Conservation (phyloP, 352 stramenopile species). For the Phytopythium helicoides region DNA sequence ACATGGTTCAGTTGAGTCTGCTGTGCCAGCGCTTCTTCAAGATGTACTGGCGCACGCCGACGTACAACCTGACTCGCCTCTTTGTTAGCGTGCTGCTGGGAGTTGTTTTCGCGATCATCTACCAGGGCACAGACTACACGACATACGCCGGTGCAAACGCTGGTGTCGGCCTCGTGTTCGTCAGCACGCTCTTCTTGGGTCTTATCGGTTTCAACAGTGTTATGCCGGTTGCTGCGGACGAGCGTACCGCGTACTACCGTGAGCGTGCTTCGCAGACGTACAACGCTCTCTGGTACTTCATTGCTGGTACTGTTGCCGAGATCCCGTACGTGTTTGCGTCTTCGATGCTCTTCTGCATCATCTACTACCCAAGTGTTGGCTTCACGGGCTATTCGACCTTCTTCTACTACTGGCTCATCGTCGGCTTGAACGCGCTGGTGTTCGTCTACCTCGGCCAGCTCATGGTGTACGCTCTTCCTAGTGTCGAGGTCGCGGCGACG, state of each 20-base stretch:
- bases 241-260: constrained; percentile 66
- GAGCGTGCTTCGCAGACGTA: constrained; percentile 80
- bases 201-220: constrained; percentile 78
- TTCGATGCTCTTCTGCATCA: constrained; percentile 41
- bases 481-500: constrained; percentile 27
- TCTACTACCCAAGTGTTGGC: constrained; percentile 55
- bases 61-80: constrained; percentile 61
- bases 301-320: constrained; percentile 76
- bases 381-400: constrained; percentile 40
- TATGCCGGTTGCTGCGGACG: constrained; percentile 71
- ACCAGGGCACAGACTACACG: constrained; percentile 43
- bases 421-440: constrained; percentile 44
- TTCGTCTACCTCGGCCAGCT: constrained; percentile 51
- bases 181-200: constrained; percentile 78
- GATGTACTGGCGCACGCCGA: constrained; percentile 24
- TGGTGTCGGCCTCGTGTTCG: constrained; percentile 84
- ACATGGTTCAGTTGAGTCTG: constrained; percentile 25
- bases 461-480: constrained; percentile 42
- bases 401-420: constrained; percentile 53
- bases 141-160: constrained; percentile 39
- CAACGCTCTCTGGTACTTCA: constrained; percentile 55
- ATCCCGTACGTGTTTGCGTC: constrained; percentile 52
- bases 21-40: constrained; percentile 33
- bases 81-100: constrained; percentile 57
- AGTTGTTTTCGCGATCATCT: constrained; percentile 76